These are phyloP conservation scores for Candida michaelii DNA, from an alignment of 805 yeast species.

Conservation along the genomic window DNA sequence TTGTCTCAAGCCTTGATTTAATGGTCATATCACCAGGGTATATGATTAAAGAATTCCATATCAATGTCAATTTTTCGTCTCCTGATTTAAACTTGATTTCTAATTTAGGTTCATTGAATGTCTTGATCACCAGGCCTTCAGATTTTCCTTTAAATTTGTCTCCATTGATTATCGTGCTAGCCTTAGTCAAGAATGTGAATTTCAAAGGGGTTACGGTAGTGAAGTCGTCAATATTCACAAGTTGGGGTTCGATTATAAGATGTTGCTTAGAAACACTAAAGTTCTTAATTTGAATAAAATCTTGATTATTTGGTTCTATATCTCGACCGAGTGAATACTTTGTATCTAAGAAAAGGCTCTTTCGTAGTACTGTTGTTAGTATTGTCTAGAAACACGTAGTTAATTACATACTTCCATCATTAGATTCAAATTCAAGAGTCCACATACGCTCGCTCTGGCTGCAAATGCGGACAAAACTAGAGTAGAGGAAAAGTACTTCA, in stretches of 20 bases:
- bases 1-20: not conserved
- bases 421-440: slow-evolving; percentile 1
- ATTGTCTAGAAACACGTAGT: not conserved
- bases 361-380: slow-evolving; percentile 2
- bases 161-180: slow-evolving; percentile 14
- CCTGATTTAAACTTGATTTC: slow-evolving; percentile 11
- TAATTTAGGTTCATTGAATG: slow-evolving; percentile 8
- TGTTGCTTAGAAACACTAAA: slow-evolving; percentile 15
- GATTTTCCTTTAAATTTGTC: slow-evolving; percentile 10
- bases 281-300: slow-evolving; percentile 4
- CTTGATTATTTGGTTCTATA: not conserved
- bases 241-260: slow-evolving; percentile 8
- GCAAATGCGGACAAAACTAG: not conserved
- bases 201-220: slow-evolving; percentile 7
- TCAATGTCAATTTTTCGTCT: slow-evolving; percentile 4
- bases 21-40: not conserved
- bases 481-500: not conserved
- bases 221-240: slow-evolving; percentile 3
- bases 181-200: slow-evolving; percentile 10
- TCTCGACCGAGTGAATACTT: slow-evolving; percentile 6
- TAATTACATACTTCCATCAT: slow-evolving; percentile 1
- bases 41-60: slow-evolving; percentile 13
- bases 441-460: slow-evolving; percentile 8
- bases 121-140: slow-evolving; percentile 5
- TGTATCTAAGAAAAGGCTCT: not conserved